phyloP scores from a whole-genome alignment of 1,139 yeast species.

The Candida albicans region DNA sequence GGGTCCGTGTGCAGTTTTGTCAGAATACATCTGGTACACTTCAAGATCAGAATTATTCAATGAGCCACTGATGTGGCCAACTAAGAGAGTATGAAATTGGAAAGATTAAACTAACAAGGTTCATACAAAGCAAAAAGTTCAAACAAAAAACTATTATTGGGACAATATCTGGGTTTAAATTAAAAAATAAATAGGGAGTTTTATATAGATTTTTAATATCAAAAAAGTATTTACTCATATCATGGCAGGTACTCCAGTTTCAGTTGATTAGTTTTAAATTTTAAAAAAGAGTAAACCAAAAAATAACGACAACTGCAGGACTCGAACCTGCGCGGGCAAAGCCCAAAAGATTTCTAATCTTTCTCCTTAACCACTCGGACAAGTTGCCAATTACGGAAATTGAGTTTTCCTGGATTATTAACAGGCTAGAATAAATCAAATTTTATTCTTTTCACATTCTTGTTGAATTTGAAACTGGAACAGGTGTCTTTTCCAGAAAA shows the following conservation, averaged over 20 bases:
- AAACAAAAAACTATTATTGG: not conserved
- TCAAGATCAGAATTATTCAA: too few species aligned
- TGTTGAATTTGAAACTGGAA: too few species aligned
- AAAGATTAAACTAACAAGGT: too few species aligned
- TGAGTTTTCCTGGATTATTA: too few species aligned
- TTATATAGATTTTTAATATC: not conserved
- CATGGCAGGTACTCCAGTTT: not conserved
- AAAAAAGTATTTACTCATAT: not conserved
- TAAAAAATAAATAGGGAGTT: not conserved
- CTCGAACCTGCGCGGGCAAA: constrained; percentile 61
- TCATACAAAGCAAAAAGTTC: too few species aligned
- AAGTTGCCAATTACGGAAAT: constrained; percentile 10
- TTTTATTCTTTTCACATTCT: too few species aligned
- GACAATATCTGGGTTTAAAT: not conserved
- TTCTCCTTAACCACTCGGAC: constrained; percentile 43
- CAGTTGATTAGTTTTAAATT: not conserved
- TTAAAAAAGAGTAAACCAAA: constrained; percentile 15
- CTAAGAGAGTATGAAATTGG: too few species aligned
- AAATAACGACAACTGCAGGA: constrained; percentile 54
- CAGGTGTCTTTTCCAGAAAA: too few species aligned
- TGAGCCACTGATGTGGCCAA: too few species aligned
- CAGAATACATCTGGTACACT: too few species aligned
- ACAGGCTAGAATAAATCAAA: too few species aligned
- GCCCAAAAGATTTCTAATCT: constrained; percentile 60
- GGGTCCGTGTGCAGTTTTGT: too few species aligned